A percentile compares a stretch with the other conserved stretches of the same genome.
Evolutionary conservation across 2,329 filamentous ascomycete genomes (phyloP).

Genomic region (Phyllosticta paracitricarpa): DNA sequence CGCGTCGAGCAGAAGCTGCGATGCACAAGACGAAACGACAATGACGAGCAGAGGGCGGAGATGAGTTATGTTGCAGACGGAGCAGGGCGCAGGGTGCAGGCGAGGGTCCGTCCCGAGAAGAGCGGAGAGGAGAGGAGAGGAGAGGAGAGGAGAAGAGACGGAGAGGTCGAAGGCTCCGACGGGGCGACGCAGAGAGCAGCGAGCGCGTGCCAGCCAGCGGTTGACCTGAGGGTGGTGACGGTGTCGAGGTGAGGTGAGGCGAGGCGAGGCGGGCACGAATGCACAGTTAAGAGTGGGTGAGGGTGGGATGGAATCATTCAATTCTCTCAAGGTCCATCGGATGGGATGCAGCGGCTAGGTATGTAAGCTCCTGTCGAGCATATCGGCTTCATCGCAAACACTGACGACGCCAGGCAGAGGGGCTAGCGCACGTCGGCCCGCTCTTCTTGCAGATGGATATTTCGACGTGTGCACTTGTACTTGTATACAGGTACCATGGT

Average conservation of each 20-base stretch:
- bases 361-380: not conserved
- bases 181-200: not conserved
- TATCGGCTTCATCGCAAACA: not conserved
- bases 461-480: no score
- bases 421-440: not conserved
- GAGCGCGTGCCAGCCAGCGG: not conserved
- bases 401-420: not conserved
- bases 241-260: not conserved
- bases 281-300: not conserved
- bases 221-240: not conserved
- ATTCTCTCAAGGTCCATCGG: not conserved
- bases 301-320: not conserved
- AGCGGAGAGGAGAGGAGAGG: not conserved
- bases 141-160: not conserved
- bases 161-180: not conserved
- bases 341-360: not conserved
- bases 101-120: not conserved
- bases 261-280: not conserved
- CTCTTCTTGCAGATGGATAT: not conserved
- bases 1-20: not conserved
- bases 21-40: not conserved
- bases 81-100: not conserved
- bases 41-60: not conserved
- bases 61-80: not conserved
- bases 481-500: not conserved